Evolutionary conservation across 352 stramenopile species (phyloP).

Genomic region (Thalassiosira pacifica): DNA sequence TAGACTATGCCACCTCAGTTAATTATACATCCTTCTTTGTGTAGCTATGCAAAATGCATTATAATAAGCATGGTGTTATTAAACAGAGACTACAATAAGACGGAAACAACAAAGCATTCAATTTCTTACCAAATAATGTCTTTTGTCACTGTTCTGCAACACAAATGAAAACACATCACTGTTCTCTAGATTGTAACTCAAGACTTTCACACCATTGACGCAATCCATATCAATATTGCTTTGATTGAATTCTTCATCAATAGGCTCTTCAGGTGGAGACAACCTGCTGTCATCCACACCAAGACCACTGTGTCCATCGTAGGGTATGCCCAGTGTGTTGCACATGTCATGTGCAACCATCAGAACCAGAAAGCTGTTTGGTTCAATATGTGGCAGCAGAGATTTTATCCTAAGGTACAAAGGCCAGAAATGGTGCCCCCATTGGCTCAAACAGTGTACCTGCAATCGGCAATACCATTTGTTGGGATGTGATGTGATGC

Average conservation of each 20-base stretch:
- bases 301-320: slow-evolving; percentile 13
- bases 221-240: slow-evolving; percentile 9
- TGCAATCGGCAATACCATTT: slow-evolving; percentile 51
- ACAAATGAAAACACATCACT: slow-evolving; percentile 81
- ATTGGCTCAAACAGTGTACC: slow-evolving; percentile 94
- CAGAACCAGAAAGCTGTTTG: slow-evolving; percentile 90
- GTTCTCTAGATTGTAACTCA: slow-evolving; percentile 81
- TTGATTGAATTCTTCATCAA: background rate
- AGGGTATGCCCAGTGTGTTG: slow-evolving; percentile 82
- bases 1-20: slow-evolving; percentile 89
- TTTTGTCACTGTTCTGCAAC: slow-evolving; percentile 74
- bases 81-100: too few relatives aligned
- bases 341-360: slow-evolving; percentile 89
- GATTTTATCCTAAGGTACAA: slow-evolving; percentile 95
- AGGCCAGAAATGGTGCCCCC: slow-evolving; percentile 99
- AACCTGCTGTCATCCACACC: slow-evolving; percentile 15
- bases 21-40: slow-evolving; percentile 73
- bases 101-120: background rate
- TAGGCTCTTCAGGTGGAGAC: slow-evolving; percentile 8
- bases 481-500: background rate
- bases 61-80: background rate
- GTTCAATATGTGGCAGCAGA: slow-evolving; percentile 92
- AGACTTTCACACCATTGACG: slow-evolving; percentile 76
- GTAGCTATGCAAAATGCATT: slow-evolving; percentile 51
- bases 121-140: slow-evolving; percentile 57